Evolutionary conservation across 1,139 yeast genomes (phyloP).

Genomic region (Lodderomyces pseudojiufengensis): DNA sequence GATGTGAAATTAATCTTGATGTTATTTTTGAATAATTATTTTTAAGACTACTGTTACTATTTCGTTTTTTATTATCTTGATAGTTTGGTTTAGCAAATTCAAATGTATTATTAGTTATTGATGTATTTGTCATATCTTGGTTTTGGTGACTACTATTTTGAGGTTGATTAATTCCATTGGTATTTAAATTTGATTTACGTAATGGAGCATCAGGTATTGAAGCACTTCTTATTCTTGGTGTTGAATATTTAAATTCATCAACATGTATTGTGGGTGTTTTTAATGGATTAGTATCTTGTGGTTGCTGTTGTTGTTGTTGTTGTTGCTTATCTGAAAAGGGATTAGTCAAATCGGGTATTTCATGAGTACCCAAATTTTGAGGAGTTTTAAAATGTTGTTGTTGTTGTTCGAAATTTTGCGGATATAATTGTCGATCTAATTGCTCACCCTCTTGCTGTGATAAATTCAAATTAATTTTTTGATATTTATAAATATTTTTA

Average conservation of each 20-base stretch:
- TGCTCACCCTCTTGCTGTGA: constrained; percentile 4
- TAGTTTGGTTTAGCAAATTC: constrained; percentile 37
- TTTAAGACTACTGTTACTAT: constrained; percentile 21
- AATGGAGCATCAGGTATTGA: constrained; percentile 53
- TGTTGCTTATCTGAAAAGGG: constrained; percentile 21
- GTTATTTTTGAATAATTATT: constrained; percentile 42
- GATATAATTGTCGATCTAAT: background rate
- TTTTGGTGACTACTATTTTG: background rate
- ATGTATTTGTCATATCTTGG: constrained; percentile 8
- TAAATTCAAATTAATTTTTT: constrained; percentile 1
- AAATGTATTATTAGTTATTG: constrained; percentile 13
- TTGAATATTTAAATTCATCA: constrained; percentile 33
- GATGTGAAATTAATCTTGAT: constrained; percentile 51
- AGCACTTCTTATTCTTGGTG: constrained; percentile 45
- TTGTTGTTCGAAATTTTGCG: background rate
- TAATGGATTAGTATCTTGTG: constrained; percentile 1
- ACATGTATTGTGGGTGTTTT: constrained; percentile 15
- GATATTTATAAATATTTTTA: constrained; percentile 51
- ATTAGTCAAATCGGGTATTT: constrained; percentile 18
- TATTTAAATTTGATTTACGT: constrained; percentile 34
- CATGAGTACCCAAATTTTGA: constrained; percentile 1
- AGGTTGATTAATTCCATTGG: constrained; percentile 4
- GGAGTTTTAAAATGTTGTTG: constrained; percentile 1
- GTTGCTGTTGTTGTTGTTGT: background rate
- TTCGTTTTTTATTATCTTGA: constrained; percentile 21